These are phyloP conservation scores for Pilasporangium apinafurcum DNA, from an alignment of 352 stramenopile species.

Conservation along the genomic window DNA sequence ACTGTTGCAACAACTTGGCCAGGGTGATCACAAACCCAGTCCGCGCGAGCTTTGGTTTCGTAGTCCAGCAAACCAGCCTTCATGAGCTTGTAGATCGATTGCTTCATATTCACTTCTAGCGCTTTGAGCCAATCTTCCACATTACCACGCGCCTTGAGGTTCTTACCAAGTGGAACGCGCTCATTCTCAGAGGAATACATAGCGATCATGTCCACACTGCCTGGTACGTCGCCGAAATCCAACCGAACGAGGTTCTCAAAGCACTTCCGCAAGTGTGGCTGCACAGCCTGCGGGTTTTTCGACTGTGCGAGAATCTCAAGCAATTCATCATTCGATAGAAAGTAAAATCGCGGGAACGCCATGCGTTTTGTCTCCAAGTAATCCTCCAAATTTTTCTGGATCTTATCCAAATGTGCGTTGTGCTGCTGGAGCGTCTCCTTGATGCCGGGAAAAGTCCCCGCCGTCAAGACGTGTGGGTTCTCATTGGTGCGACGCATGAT, in stretches of 20 bases:
- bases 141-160: conserved; percentile 90
- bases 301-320: conserved; percentile 93
- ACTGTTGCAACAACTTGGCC: conserved; percentile 92
- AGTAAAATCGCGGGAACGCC: conserved; percentile 93
- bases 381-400: conserved; percentile 91
- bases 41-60: conserved; percentile 65
- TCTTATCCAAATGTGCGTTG: conserved; percentile 84
- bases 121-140: conserved; percentile 86
- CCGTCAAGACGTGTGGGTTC: conserved; percentile 80
- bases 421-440: conserved; percentile 81
- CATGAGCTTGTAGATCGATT: conserved; percentile 90
- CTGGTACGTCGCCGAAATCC: conserved; percentile 70
- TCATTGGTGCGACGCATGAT: conserved; percentile 90
- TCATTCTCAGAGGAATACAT: conserved; percentile 92
- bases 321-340: conserved; percentile 93
- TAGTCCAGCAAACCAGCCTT: conserved; percentile 90
- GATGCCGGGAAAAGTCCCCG: conserved; percentile 70
- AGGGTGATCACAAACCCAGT: conserved; percentile 88
- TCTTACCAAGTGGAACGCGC: conserved; percentile 84
- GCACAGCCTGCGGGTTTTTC: conserved; percentile 92
- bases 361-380: conserved; percentile 92
- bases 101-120: conserved; percentile 88
- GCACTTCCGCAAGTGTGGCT: conserved; percentile 92
- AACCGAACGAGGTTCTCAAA: conserved; percentile 89
- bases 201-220: conserved; percentile 90